phyloP scores from a whole-genome alignment of 2,329 filamentous ascomycete genomes.

The Phialophora macrospora region DNA sequence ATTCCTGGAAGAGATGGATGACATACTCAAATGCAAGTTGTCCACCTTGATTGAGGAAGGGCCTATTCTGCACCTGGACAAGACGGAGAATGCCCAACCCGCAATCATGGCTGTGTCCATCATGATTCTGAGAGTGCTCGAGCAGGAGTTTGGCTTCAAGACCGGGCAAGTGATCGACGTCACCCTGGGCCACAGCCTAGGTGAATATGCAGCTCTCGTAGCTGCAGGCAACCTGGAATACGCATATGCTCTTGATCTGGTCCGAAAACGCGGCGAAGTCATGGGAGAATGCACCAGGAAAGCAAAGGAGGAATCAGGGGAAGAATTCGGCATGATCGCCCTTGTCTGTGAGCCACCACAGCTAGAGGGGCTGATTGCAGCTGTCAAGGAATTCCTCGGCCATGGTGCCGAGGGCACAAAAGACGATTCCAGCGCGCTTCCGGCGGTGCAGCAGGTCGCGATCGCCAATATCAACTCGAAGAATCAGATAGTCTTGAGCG shows the following conservation, averaged over 20 bases:
- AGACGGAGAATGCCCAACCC: slow-evolving; percentile 86
- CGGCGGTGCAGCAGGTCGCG: slow-evolving; percentile 81
- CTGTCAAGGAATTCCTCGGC: slow-evolving; percentile 79
- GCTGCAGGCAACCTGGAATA: slow-evolving; percentile 81
- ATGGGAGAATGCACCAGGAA: slow-evolving; percentile 77
- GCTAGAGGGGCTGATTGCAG: slow-evolving; percentile 69
- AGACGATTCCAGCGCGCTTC: slow-evolving; percentile 68
- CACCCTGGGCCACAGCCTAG: slow-evolving; percentile 85
- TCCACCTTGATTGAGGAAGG: slow-evolving; percentile 79
- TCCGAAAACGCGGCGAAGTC: slow-evolving; percentile 75
- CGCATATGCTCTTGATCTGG: slow-evolving; percentile 75
- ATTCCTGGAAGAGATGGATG: slow-evolving; percentile 86
- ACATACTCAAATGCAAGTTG: slow-evolving; percentile 73
- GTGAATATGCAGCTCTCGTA: slow-evolving; percentile 90
- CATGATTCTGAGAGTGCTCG: slow-evolving; percentile 83
- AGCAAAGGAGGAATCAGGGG: slow-evolving; percentile 70
- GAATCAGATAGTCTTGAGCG: slow-evolving; percentile 93
- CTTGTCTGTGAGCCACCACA: slow-evolving; percentile 84
- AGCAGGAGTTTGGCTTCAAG: slow-evolving; percentile 80
- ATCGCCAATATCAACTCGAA: slow-evolving; percentile 95
- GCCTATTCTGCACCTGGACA: slow-evolving; percentile 75
- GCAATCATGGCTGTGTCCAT: slow-evolving; percentile 96
- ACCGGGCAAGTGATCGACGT: slow-evolving; percentile 74
- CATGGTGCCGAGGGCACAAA: slow-evolving; percentile 69
- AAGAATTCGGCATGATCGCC: slow-evolving; percentile 93